These are phyloP conservation scores for Fraxinus sp. DNA, from an alignment of 305 asterid genomes.

Conservation along the genomic window DNA sequence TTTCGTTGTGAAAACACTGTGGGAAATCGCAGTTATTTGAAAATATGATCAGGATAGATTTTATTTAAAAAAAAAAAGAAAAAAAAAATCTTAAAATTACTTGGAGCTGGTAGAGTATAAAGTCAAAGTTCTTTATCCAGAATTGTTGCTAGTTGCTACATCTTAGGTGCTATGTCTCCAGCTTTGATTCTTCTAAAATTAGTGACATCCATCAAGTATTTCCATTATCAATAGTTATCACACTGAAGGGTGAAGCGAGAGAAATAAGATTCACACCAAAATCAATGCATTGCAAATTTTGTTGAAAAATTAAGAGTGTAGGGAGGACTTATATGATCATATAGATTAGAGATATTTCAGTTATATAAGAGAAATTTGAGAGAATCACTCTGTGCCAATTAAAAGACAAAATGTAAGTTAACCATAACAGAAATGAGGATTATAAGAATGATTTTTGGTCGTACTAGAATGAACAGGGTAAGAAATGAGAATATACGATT, in stretches of 20 bases:
- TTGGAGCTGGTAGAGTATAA: background rate
- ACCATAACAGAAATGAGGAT: background rate
- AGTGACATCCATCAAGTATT: background rate
- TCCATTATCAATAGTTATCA: background rate
- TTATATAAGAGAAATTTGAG: background rate
- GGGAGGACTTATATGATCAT: background rate
- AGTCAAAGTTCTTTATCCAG: background rate
- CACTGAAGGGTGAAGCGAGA: background rate
- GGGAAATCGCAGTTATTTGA: background rate
- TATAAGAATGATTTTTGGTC: background rate
- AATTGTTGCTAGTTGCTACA: background rate
- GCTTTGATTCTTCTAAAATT: background rate
- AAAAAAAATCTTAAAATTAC: background rate
- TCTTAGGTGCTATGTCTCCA: background rate
- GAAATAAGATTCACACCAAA: background rate
- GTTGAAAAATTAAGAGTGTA: background rate
- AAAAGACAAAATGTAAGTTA: background rate
- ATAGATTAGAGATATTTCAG: background rate
- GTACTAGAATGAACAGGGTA: background rate
- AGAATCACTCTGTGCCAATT: background rate
- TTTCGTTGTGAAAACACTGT: background rate
- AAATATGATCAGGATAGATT: background rate
- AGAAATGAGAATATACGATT: background rate
- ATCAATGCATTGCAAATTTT: background rate
- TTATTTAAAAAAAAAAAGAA: background rate